These are phyloP conservation scores for Panicum hallii DNA, from an alignment of 202 grass and related monocot genomes.

Conservation along the genomic window DNA sequence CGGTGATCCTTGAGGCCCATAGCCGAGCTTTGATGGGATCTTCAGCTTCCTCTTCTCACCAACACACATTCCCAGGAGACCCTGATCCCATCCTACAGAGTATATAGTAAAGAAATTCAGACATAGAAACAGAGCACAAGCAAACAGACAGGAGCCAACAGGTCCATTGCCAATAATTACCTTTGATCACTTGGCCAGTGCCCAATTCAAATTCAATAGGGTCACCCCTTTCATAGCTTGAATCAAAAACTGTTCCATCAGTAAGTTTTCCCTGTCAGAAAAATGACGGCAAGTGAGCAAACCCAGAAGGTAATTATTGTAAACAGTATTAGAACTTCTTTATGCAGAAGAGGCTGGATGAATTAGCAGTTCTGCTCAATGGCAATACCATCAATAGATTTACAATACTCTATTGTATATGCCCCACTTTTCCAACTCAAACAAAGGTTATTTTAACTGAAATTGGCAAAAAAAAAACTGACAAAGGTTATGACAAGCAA, in stretches of 20 bases:
- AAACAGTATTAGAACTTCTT: background rate
- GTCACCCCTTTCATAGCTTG: conserved; percentile 93
- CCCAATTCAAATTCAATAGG: conserved; percentile 98
- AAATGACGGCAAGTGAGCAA: conserved; percentile 1
- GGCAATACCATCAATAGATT: background rate
- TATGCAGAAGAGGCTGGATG: background rate
- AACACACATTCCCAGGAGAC: conserved; percentile 93
- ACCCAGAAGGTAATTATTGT: conserved; percentile 28
- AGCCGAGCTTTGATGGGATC: conserved; percentile 93
- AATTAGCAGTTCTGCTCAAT: background rate
- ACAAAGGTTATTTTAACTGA: background rate
- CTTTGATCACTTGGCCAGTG: conserved; percentile 97
- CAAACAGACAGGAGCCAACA: background rate
- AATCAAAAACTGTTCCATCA: conserved; percentile 96
- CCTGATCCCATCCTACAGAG: conserved; percentile 94
- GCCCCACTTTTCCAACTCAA: background rate
- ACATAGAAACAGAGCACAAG: background rate
- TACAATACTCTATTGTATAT: background rate
- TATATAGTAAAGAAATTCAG: conserved; percentile 14
- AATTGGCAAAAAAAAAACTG: no score
- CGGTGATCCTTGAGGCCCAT: conserved; percentile 87
- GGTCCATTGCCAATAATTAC: conserved; percentile 36
- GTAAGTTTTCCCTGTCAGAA: conserved; percentile 84
- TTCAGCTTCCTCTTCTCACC: conserved; percentile 96
- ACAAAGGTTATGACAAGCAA: background rate